Evolutionary conservation across 345 rosid species (phyloP).

Genomic region (Barbarea vulgaris): DNA sequence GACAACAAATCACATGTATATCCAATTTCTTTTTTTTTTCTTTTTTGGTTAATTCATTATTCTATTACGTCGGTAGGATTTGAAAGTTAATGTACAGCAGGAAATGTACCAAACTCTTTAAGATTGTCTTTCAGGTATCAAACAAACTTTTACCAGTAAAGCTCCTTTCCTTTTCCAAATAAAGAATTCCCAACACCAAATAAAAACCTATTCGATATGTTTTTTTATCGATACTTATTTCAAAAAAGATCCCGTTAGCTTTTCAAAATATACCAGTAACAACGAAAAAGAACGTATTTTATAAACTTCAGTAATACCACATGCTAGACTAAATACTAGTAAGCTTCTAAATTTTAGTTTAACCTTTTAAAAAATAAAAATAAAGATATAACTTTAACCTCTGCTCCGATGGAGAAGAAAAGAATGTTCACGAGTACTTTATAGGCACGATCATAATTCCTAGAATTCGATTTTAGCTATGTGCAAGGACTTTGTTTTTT

Average conservation of each 20-base stretch:
- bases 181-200: constrained; percentile 13
- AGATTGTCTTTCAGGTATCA: constrained; percentile 42
- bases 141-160: constrained; percentile 35
- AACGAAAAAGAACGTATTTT: neutral
- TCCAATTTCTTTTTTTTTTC: neutral
- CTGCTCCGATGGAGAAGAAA: neutral
- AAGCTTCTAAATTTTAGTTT: no score
- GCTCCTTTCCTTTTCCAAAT: constrained; percentile 19
- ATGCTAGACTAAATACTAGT: neutral
- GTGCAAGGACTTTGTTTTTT: neutral
- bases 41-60: neutral
- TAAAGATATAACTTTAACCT: no score
- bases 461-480: neutral
- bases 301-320: neutral
- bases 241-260: neutral
- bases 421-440: neutral
- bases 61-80: constrained; percentile 34
- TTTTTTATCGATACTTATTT: constrained; percentile 6
- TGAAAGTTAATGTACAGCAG: constrained; percentile 25
- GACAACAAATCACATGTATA: constrained; percentile 36
- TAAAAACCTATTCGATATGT: neutral
- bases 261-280: neutral
- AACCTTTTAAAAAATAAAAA: neutral
- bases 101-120: constrained; percentile 35
- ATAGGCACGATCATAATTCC: neutral